Evolutionary conservation across 2,329 filamentous ascomycete species (phyloP), one percentile per base, ranked within the genome.

Genomic region (Diaporthe sp.): DNA sequence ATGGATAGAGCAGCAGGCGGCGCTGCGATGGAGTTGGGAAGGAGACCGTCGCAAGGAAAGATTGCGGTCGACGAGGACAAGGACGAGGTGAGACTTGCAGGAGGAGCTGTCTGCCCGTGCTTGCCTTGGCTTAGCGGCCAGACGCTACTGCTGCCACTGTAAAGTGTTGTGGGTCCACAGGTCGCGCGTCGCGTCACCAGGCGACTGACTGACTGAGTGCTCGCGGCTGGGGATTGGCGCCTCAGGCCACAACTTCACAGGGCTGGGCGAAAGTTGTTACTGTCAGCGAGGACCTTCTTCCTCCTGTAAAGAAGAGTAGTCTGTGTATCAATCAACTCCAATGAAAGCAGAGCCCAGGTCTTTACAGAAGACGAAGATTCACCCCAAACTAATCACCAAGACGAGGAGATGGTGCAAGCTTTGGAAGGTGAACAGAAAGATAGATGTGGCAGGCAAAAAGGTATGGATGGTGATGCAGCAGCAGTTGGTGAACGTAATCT

Each of bases 11-110:
- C 76, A 74, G 75, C 77, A 71, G 58, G 51, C 44, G 59, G 34
- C 65, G 74, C 76, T 74, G 74, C 74, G 68, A 68, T 77, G 72
- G 34, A n/a, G 65, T 53, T 73, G 53, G 34, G 59, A 25, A 57
- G 49, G 34, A 55, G 42, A 57, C 34, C 34, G 71, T 53, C 42
- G 37, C 46, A n/a, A 65, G 39, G 71, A 53, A 44, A 34, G 58
- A 73, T 57, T 65, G 71, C 44, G 42, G 71, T 28, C 58, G 71
- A 65, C 71, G 49, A 57, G 71, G 58, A 69, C 49, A 9, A 69
- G 34, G 34, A 69, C 65, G 34, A 69, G 49, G 65, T 69, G 65
- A 69, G 65, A 69, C 65, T 73, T 73, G 71, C 46, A 46, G 57
- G 37, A 51, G 44, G 31, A 65, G 70, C 46, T 73, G 17, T 46